These are phyloP conservation scores for Taxillus chinensis DNA, from an alignment of 164 flowering plant genomes.

Conservation along the genomic window DNA sequence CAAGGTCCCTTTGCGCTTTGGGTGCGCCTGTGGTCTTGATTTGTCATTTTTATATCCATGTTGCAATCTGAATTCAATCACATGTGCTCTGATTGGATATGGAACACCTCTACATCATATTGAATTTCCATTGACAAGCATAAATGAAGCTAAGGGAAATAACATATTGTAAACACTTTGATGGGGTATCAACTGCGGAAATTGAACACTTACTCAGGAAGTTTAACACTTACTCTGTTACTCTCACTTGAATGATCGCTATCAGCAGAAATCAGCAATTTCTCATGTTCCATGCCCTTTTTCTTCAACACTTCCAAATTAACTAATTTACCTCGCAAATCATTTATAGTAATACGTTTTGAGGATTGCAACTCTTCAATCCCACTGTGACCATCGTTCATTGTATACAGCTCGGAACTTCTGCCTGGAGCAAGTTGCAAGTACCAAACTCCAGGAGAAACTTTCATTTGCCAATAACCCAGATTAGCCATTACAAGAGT, in stretches of 20 bases:
- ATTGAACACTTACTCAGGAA: background rate
- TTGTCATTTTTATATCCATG: no score
- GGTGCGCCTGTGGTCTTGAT: no score
- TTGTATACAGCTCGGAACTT: slow-evolving; percentile 74
- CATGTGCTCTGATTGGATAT: no score
- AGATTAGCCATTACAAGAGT: slow-evolving; percentile 96
- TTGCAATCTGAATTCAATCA: no score
- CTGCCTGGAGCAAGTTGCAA: slow-evolving; percentile 96
- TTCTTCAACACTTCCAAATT: slow-evolving; percentile 81
- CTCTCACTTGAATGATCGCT: slow-evolving; percentile 32
- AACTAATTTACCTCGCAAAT: slow-evolving; percentile 83
- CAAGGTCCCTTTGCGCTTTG: no score
- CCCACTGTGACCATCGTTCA: slow-evolving; percentile 47
- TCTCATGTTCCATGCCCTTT: slow-evolving; percentile 85
- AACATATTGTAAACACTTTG: no score
- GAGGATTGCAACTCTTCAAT: slow-evolving; percentile 21
- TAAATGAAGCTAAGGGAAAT: no score
- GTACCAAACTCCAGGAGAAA: slow-evolving; percentile 93
- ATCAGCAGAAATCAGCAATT: slow-evolving; percentile 43
- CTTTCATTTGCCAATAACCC: slow-evolving; percentile 99
- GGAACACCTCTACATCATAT: no score
- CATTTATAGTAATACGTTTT: slow-evolving; percentile 68
- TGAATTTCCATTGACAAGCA: no score
- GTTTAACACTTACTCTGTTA: slow-evolving; percentile 25
- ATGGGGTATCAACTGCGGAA: no score